Conservation (phyloP, 2,329 filamentous ascomycete genomes). For the Hymenoscyphus fructigenus region DNA sequence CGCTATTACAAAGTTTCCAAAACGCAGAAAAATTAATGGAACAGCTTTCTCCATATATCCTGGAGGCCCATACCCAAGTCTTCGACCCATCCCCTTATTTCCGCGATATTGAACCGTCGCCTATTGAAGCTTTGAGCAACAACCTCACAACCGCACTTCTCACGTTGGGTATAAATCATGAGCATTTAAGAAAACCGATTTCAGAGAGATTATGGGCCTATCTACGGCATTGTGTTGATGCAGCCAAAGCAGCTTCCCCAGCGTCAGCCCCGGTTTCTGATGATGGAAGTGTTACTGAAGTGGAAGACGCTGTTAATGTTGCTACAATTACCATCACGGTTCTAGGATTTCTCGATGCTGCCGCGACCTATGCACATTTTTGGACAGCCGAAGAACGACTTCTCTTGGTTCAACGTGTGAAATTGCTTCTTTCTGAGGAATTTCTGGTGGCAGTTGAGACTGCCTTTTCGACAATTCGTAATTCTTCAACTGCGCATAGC, state of each 20-base stretch:
- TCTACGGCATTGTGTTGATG: constrained; percentile 66
- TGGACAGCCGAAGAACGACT: constrained; percentile 77
- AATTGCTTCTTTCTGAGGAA: constrained; percentile 73
- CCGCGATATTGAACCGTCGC: constrained; percentile 78
- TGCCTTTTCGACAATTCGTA: constrained; percentile 85
- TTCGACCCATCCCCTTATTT: constrained; percentile 82
- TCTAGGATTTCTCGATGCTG: constrained; percentile 86
- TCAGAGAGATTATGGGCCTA: constrained; percentile 69
- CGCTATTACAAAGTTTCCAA: constrained; percentile 66
- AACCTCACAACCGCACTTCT: constrained; percentile 79
- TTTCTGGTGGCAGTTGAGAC: constrained; percentile 87
- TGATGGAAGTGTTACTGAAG: constrained; percentile 45
- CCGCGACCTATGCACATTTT: constrained; percentile 73
- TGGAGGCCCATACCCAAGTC: constrained; percentile 77
- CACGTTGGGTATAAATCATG: constrained; percentile 73
- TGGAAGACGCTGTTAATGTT: constrained; percentile 66
- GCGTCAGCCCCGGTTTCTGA: constrained; percentile 56
- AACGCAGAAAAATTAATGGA: constrained; percentile 76
- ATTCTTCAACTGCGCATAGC: constrained; percentile 65
- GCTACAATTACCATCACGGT: constrained; percentile 80
- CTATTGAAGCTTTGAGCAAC: constrained; percentile 80
- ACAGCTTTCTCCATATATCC: constrained; percentile 80
- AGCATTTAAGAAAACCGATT: constrained; percentile 64
- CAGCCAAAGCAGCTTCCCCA: constrained; percentile 55
- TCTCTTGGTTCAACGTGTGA: constrained; percentile 68